phyloP scores from a whole-genome alignment of 371 early-diverging fungal species.

The Actinomortierella wolfii region DNA sequence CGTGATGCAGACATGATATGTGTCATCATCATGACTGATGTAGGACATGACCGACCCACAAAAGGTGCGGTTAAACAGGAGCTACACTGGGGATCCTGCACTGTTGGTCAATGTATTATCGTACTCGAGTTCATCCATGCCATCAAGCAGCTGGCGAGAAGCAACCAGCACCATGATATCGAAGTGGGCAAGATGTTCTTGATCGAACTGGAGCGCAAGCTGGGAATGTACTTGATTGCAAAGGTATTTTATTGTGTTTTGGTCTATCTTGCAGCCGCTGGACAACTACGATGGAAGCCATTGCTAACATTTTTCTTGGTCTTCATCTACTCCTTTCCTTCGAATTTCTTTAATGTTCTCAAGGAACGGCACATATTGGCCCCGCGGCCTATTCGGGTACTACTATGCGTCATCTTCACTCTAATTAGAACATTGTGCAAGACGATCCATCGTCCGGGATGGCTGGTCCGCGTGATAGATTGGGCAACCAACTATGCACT shows the following conservation, averaged over 20 bases:
- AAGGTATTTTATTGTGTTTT: constrained; percentile 40
- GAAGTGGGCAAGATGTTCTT: constrained; percentile 68
- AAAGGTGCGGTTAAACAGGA: constrained; percentile 9
- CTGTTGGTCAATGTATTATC: constrained; percentile 64
- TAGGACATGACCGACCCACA: constrained; percentile 47
- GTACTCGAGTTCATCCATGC: constrained; percentile 64
- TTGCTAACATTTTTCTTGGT: not conserved
- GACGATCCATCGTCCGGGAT: constrained; percentile 66
- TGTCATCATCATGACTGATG: constrained; percentile 63
- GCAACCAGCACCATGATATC: constrained; percentile 55
- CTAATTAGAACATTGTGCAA: constrained; percentile 68
- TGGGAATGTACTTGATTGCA: constrained; percentile 60
- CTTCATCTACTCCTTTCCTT: not conserved
- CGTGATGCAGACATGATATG: constrained; percentile 69
- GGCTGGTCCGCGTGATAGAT: constrained; percentile 60
- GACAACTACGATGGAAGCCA: not conserved
- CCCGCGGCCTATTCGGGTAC: constrained; percentile 59
- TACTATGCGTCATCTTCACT: constrained; percentile 59
- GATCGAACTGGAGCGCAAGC: constrained; percentile 63
- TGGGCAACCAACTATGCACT: constrained; percentile 48
- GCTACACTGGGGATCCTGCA: constrained; percentile 61
- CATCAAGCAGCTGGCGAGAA: constrained; percentile 51
- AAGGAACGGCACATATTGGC: constrained; percentile 56
- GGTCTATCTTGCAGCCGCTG: not conserved
- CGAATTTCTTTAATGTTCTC: not conserved